phyloP scores from a whole-genome alignment of 2,329 filamentous ascomycete genomes.

The Cladophialophora chaetospira region DNA sequence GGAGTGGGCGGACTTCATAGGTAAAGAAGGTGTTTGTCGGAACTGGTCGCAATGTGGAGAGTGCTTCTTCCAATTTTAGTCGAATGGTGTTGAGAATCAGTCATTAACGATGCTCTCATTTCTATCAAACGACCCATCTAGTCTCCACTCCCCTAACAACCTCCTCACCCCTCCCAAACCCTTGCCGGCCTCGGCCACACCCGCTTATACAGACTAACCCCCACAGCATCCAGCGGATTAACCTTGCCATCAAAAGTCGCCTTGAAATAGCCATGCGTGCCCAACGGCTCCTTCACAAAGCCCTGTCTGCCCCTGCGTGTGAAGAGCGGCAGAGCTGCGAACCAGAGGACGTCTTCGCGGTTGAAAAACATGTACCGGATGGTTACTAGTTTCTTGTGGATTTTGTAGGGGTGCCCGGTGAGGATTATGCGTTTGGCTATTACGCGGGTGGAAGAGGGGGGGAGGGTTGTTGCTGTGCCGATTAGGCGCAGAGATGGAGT shows the following conservation, averaged over 20 bases:
- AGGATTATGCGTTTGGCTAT: constrained; percentile 92
- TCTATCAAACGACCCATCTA: too few species aligned
- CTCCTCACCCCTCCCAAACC: constrained; percentile 15
- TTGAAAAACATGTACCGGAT: constrained; percentile 99
- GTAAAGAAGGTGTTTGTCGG: too few species aligned
- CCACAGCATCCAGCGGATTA: constrained; percentile 92
- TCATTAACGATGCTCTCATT: too few species aligned
- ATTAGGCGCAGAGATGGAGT: constrained; percentile 68
- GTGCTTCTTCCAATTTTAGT: too few species aligned
- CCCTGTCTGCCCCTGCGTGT: constrained; percentile 85
- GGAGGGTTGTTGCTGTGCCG: constrained; percentile 82
- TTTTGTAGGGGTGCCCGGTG: constrained; percentile 96
- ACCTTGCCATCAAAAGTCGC: constrained; percentile 95
- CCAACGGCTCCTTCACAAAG: constrained; percentile 89
- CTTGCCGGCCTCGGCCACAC: constrained; percentile 74
- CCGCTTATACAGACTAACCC: constrained; percentile 84
- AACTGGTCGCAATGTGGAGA: too few species aligned
- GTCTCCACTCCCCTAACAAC: too few species aligned
- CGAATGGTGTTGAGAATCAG: too few species aligned
- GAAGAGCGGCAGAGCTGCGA: constrained; percentile 94
- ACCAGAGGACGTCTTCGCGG: constrained; percentile 91
- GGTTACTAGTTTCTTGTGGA: constrained; percentile 96
- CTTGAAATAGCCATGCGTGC: constrained; percentile 99
- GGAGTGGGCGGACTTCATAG: too few species aligned
- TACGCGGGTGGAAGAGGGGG: constrained; percentile 72